A percentile compares a stretch with the other conserved stretches of the same genome.
Evolutionary conservation across 352 stramenopile genomes (phyloP).

Genomic region (Globisporangium emineosum): DNA sequence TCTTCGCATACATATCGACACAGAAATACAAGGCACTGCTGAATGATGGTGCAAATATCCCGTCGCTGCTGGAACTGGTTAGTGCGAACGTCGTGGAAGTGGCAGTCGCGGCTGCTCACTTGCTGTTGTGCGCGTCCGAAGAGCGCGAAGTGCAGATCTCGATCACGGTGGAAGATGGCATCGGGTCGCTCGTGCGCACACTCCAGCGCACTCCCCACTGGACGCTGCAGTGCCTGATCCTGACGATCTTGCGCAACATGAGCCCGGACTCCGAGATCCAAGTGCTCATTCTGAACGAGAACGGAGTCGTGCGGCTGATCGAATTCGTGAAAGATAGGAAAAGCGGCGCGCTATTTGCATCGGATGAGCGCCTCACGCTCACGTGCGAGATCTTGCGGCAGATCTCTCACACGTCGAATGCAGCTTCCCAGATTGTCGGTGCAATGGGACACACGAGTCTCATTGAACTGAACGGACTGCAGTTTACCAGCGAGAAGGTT

Average conservation of each 20-base stretch:
- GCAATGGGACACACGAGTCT: slow-evolving; percentile 33
- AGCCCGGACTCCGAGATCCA: slow-evolving; percentile 62
- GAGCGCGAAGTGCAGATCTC: slow-evolving; percentile 61
- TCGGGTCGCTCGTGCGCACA: slow-evolving; percentile 45
- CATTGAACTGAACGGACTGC: slow-evolving; percentile 39
- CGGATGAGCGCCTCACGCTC: slow-evolving; percentile 39
- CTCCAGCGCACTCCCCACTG: slow-evolving; percentile 31
- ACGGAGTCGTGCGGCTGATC: slow-evolving; percentile 39
- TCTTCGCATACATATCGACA: slow-evolving; percentile 38
- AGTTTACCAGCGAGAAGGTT: slow-evolving; percentile 8
- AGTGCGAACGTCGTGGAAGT: slow-evolving; percentile 30
- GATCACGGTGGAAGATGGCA: slow-evolving; percentile 73
- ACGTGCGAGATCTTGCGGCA: slow-evolving; percentile 43
- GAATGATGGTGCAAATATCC: slow-evolving; percentile 55
- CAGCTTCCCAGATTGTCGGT: slow-evolving; percentile 39
- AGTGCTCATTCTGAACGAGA: slow-evolving; percentile 47
- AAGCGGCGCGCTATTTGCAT: slow-evolving; percentile 14
- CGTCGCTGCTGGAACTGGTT: slow-evolving; percentile 45
- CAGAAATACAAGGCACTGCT: slow-evolving; percentile 31
- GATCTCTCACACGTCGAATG: slow-evolving; percentile 30
- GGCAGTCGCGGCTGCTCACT: slow-evolving; percentile 34
- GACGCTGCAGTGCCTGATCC: slow-evolving; percentile 42
- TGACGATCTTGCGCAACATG: slow-evolving; percentile 51
- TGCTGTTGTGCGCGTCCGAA: slow-evolving; percentile 37
- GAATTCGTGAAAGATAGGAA: slow-evolving; percentile 45